phyloP scores from a whole-genome alignment of 2,329 filamentous ascomycete genomes.

The Dactylella cylindrospora region DNA sequence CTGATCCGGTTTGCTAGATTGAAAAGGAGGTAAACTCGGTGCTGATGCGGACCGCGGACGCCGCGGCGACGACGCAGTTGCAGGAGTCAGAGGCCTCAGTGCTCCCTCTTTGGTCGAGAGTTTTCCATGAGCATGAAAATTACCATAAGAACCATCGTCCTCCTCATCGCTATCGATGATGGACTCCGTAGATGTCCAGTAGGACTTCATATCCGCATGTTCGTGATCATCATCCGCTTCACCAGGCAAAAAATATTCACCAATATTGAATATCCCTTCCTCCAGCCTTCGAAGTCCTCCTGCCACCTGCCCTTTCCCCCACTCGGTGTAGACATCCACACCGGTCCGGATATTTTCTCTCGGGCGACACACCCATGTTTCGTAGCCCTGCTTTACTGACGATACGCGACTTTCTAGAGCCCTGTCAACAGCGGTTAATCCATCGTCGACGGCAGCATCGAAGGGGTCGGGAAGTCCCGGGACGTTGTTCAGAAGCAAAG shows the following conservation, averaged over 20 bases:
- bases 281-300: conserved; percentile 26
- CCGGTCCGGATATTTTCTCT: conserved; percentile 37
- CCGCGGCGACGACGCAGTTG: background rate
- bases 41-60: conserved; percentile 14
- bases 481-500: conserved; percentile 14
- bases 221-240: conserved; percentile 31
- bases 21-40: conserved; percentile 30
- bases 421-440: conserved; percentile 28
- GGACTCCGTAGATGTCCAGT: conserved; percentile 37
- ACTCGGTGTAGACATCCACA: conserved; percentile 30
- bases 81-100: conserved; percentile 17
- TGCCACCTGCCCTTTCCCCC: conserved; percentile 31
- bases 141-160: conserved; percentile 2
- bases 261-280: conserved; percentile 30
- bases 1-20: conserved; percentile 12
- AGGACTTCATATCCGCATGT: conserved; percentile 34
- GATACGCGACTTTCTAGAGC: conserved; percentile 18
- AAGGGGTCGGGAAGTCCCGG: conserved; percentile 34
- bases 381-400: conserved; percentile 28
- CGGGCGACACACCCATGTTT: conserved; percentile 26
- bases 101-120: conserved; percentile 8
- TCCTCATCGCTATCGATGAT: conserved; percentile 40
- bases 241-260: conserved; percentile 26
- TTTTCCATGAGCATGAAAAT: conserved; percentile 6
- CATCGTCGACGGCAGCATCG: conserved; percentile 24